Conservation (phyloP, 2,329 filamentous ascomycete species). For the Fusarium guadeloupense region DNA sequence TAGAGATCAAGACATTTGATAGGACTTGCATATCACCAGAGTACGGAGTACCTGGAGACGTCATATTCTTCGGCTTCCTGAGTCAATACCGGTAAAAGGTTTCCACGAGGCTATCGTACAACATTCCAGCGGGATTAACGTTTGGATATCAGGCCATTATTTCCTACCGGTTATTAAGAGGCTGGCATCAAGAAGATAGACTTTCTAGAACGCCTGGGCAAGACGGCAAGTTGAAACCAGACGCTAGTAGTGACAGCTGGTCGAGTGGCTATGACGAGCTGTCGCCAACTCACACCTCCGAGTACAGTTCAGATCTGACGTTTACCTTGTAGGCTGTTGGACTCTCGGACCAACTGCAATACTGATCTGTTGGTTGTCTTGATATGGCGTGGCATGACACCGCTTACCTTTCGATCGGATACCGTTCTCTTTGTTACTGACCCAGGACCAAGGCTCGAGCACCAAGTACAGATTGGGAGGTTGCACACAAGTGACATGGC, state of each 20-base stretch:
- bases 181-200: conserved; percentile 1
- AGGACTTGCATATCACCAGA: background rate
- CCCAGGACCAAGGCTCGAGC: conserved; percentile 10
- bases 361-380: conserved; percentile 19
- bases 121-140: conserved; percentile 22
- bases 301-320: conserved; percentile 4
- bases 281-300: conserved; percentile 1
- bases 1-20: background rate
- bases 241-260: background rate
- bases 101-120: background rate
- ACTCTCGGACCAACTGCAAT: conserved; percentile 6
- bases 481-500: background rate
- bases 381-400: conserved; percentile 17
- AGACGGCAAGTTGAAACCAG: background rate
- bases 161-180: background rate
- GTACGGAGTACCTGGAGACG: background rate
- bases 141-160: conserved; percentile 7
- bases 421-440: conserved; percentile 5
- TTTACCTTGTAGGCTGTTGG: background rate
- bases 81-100: background rate
- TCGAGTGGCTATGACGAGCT: background rate
- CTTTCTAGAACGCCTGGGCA: no score
- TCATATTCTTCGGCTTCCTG: conserved; percentile 6
- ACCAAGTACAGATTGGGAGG: conserved; percentile 7
- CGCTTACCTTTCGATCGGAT: conserved; percentile 26